Evolutionary conservation across 2,329 filamentous ascomycete species (phyloP), one percentile per base, ranked within the genome.

Genomic region (Xylariaceae sp.): DNA sequence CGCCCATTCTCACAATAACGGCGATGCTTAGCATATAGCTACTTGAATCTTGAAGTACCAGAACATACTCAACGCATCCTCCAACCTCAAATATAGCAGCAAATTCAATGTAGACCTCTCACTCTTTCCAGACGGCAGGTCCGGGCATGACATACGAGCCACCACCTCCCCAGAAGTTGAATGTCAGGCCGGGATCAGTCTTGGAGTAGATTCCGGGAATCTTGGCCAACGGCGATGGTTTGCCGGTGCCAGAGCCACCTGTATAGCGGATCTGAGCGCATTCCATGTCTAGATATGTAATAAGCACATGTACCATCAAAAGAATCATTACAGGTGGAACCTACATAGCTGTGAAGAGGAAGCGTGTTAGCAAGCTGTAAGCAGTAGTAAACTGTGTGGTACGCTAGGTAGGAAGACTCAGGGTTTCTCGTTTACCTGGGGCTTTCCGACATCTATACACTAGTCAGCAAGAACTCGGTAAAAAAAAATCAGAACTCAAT

Each of bases 231-330:
- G 56, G 47, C 22, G 22, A 26, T 1, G 54, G 47, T 17, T 57
- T 58, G 17, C 47, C 57, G 37, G 51, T 52, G 42, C 53, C 61
- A 24, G 60, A 58, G 31, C 68, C 68, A 22, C 68, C 69, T 1
- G 61, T 60, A n/a, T 74, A 64, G 33, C 63, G 66, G 48, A 73
- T 56, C 47, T 74, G 71, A 0, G 66, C 71, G 50, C 72, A 76
- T 39, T 62, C 65, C 37, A 66, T 58, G 48, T 26, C 22, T 26
- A 26, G 11, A 66, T 58, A 48, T 26, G 6, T 26, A 26, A 26
- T 44, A 48, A 3, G 19, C 45, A 48, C 59, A 63, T 57, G 69
- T 50, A 44, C 68, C 68, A 4, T 68, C 67, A 47, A 71, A 69
- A 34, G 60, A 53, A 12, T 64, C 64, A n/a, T 54, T 24, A 0